phyloP scores from a whole-genome alignment of 805 yeast genomes.

The Zygotorulaspora sp. region DNA sequence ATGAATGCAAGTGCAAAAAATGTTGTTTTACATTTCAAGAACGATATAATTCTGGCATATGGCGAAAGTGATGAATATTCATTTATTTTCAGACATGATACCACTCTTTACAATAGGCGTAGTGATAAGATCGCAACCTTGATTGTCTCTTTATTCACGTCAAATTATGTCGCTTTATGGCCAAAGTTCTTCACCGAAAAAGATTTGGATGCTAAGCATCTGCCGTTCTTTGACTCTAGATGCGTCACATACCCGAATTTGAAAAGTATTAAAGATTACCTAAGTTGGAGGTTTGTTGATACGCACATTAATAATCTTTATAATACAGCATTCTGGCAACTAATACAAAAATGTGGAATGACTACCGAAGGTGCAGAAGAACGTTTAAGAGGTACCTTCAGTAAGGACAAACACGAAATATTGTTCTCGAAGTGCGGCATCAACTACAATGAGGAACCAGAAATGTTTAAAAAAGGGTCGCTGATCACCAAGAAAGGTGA shows the following conservation, averaged over 20 bases:
- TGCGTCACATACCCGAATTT: conserved; percentile 79
- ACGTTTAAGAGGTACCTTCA: conserved; percentile 66
- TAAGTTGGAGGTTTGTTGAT: conserved; percentile 94
- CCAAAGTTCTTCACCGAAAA: conserved; percentile 47
- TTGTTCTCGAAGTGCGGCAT: conserved; percentile 71
- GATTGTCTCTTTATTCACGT: conserved; percentile 76
- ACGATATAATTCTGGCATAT: conserved; percentile 75
- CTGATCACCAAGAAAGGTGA: conserved; percentile 52
- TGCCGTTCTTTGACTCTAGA: conserved; percentile 90
- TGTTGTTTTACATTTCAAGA: conserved; percentile 55
- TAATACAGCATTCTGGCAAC: conserved; percentile 88
- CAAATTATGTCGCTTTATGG: conserved; percentile 73
- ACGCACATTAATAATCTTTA: conserved; percentile 93
- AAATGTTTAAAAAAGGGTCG: conserved; percentile 78
- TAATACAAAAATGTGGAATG: conserved; percentile 65
- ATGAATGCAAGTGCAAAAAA: conserved; percentile 78
- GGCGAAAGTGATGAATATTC: conserved; percentile 97
- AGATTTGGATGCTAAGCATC: conserved; percentile 44
- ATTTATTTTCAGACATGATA: conserved; percentile 60
- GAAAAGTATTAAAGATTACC: conserved; percentile 64
- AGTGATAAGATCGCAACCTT: conserved; percentile 74
- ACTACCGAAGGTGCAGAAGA: conserved; percentile 80
- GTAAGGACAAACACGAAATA: conserved; percentile 86
- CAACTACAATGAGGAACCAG: conserved; percentile 88
- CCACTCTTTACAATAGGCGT: conserved; percentile 76